Conservation (phyloP, 129 eudicot species). For the Tagetes erecta region DNA sequence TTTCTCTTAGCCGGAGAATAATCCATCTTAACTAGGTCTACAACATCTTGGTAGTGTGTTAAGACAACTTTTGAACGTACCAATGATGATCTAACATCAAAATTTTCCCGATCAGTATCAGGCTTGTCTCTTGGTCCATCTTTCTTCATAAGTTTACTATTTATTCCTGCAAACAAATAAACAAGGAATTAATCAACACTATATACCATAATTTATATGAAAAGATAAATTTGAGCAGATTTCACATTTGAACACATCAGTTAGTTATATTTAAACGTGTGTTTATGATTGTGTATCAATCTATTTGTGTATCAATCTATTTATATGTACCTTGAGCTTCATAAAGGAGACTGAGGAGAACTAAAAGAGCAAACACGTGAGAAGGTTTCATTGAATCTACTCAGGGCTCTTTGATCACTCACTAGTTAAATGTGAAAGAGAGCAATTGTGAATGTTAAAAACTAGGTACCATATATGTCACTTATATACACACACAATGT, state of each 20-base stretch:
- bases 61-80: constrained; percentile 20
- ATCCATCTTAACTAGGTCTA: constrained; percentile 71
- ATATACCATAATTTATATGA: too few relatives aligned
- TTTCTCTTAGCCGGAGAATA: constrained; percentile 70
- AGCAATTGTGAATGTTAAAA: constrained; percentile 15
- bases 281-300: background rate
- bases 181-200: too few relatives aligned
- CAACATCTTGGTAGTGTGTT: constrained; percentile 44
- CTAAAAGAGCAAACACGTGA: constrained; percentile 35
- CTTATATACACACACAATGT: constrained; percentile 17
- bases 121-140: too few relatives aligned
- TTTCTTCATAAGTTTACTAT: too few relatives aligned
- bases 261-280: background rate
- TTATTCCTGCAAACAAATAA: too few relatives aligned
- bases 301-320: background rate
- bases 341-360: constrained; percentile 41
- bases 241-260: background rate
- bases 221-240: too few relatives aligned
- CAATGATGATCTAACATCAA: constrained; percentile 27
- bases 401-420: too few relatives aligned
- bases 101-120: constrained; percentile 10
- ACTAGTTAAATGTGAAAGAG: background rate
- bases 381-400: constrained; percentile 38
- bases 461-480: background rate
- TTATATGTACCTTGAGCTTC: constrained; percentile 59